Base-by-base conservation (phyloP, 2,329 filamentous ascomycete species). In the Diaporthe batatas region DNA sequence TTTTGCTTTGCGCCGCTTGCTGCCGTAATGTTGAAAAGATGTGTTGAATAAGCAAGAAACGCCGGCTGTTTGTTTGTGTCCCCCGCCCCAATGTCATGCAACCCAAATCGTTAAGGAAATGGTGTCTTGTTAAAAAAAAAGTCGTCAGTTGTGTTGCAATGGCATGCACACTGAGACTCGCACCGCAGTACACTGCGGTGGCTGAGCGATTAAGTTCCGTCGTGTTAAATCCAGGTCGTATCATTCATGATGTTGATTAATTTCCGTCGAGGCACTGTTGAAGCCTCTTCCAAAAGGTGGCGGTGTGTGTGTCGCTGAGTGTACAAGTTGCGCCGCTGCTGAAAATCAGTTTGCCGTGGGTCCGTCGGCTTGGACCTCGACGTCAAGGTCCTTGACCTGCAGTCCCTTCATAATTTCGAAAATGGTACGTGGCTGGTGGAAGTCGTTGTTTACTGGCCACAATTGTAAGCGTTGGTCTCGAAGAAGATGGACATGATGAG, bases 391-490 rank as follows among this genome's bases (percentile, higher is more conserved):
- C 58, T 90, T 84, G n/a, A 94, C 90, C 74, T 89, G 82, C 4
- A 99, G 87, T 32, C 91, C 94, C 21, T 95, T 89, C 81, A 99
- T 96, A 34, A 98, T 86, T 58, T 93, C 89, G 81, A 98, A 98
- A 77, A 99, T 93, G 71, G 91, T 92, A 68, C 91, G 88, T 71
- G 90, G 91, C 78, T 94, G 88, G 81, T 97, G 94, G 91, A 99
- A 99, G 82, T 99, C 95, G 80, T 99, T 99, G 86, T 99, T 95
- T 36, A 99, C 96, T 95, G 16, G 36, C 36, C 21, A 16, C n/a
- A 42, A 8, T 5, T 34, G 62, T 8, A 62, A 57, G 21, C 23
- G 6, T 29, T 2, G 18, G 8, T 1, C 6, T 18, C n/a, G 16
- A 12, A 16, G 3, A 42, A 14, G 23, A 14, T 8, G 1, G 6